These are phyloP conservation scores for Glebionis coronaria DNA, from an alignment of 129 eudicot genomes.

Conservation along the genomic window DNA sequence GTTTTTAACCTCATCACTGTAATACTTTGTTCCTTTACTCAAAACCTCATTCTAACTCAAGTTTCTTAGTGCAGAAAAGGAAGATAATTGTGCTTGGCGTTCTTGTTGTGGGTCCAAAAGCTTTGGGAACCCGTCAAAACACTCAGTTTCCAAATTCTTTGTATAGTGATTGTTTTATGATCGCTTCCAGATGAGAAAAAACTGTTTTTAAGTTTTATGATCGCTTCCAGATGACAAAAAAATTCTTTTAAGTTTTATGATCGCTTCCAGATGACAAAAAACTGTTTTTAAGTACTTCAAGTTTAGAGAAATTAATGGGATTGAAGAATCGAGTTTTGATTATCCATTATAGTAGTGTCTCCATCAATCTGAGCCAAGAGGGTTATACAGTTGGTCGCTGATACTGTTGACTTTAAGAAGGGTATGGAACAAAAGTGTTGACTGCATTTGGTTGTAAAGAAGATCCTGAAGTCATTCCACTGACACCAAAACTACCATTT, in stretches of 20 bases:
- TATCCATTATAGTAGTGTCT: conserved; percentile 46
- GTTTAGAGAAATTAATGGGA: conserved; percentile 61
- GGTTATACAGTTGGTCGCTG: conserved; percentile 71
- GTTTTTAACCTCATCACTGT: conserved; percentile 92
- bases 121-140: conserved; percentile 66
- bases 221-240: no score
- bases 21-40: conserved; percentile 84
- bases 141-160: conserved; percentile 88
- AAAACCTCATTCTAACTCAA: conserved; percentile 90
- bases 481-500: no score
- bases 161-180: conserved; percentile 67
- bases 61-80: conserved; percentile 70
- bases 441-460: no score
- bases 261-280: no score
- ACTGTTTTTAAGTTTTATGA: no score
- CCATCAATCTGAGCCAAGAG: conserved; percentile 58
- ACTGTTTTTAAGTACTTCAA: conserved; percentile 64
- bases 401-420: no score
- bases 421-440: no score
- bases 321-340: conserved; percentile 55
- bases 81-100: conserved; percentile 55
- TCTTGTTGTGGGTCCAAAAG: conserved; percentile 62
- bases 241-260: no score
- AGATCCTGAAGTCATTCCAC: no score
- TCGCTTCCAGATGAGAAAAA: conserved; percentile 80